phyloP scores from a whole-genome alignment of 2,329 filamentous ascomycete genomes.

The Penicillium sp. region DNA sequence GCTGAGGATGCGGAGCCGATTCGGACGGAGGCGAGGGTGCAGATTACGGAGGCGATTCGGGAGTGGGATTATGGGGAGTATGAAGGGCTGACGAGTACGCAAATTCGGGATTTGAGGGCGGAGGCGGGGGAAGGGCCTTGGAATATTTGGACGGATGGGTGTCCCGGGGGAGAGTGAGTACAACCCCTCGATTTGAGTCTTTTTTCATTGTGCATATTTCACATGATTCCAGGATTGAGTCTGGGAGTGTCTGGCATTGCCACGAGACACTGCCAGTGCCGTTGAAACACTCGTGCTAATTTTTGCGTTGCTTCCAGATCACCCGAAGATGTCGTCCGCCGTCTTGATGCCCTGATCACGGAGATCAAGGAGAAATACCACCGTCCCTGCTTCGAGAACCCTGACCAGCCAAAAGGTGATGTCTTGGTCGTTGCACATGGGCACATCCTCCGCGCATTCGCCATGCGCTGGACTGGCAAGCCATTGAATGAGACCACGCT shows the following conservation, averaged over 20 bases:
- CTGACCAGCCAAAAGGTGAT: constrained; percentile 58
- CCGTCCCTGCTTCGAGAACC: constrained; percentile 60
- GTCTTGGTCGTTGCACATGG: constrained; percentile 85
- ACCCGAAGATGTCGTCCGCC: constrained; percentile 69
- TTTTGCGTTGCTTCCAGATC: constrained; percentile 51
- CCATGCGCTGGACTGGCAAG: constrained; percentile 80
- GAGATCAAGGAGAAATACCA: constrained; percentile 73
- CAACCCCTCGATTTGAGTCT: background rate
- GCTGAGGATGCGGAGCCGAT: constrained; percentile 41
- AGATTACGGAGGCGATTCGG: constrained; percentile 71
- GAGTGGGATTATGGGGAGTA: constrained; percentile 91
- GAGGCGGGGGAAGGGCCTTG: constrained; percentile 63
- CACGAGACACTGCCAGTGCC: background rate
- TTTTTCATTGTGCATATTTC: constrained; percentile 3
- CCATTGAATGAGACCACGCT: constrained; percentile 73
- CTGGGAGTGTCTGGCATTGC: background rate
- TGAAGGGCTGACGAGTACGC: constrained; percentile 73
- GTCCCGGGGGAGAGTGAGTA: constrained; percentile 77
- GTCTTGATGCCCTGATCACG: constrained; percentile 74
- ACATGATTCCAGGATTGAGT: too few relatives aligned
- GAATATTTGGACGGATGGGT: constrained; percentile 92
- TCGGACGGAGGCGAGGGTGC: constrained; percentile 61
- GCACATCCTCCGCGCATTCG: constrained; percentile 84
- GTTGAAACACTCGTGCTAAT: background rate
- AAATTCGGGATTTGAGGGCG: constrained; percentile 56